Conservation (phyloP, 805 yeast species). For the Pichia thaimueangensis region DNA sequence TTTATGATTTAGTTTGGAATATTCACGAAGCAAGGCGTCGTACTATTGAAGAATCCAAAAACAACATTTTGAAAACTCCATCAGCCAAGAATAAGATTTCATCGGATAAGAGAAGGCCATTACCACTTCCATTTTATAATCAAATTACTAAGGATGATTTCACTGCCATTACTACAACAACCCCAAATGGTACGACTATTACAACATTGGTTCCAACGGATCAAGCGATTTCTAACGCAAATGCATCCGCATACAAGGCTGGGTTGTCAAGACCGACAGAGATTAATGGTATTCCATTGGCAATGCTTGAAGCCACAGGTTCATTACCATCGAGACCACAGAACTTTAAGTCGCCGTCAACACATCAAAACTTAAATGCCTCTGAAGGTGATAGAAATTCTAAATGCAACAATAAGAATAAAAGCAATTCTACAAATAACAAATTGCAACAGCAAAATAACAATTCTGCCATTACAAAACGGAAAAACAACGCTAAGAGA, state of each 20-base stretch:
- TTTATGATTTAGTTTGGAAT: slow-evolving; percentile 90
- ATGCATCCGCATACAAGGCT: slow-evolving; percentile 50
- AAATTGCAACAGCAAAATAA: too few species aligned
- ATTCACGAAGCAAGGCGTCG: slow-evolving; percentile 90
- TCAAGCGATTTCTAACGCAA: slow-evolving; percentile 60
- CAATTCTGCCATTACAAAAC: not conserved
- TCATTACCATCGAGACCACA: slow-evolving; percentile 33
- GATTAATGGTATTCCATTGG: slow-evolving; percentile 35
- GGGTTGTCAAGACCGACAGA: slow-evolving; percentile 43
- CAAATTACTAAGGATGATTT: slow-evolving; percentile 88
- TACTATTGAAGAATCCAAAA: slow-evolving; percentile 35
- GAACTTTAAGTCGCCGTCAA: not conserved
- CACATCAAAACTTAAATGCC: not conserved
- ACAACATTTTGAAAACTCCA: slow-evolving; percentile 15
- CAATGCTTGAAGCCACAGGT: slow-evolving; percentile 74
- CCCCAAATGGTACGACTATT: slow-evolving; percentile 88
- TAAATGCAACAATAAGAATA: not conserved
- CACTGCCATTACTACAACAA: slow-evolving; percentile 75
- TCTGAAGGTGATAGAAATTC: too few species aligned
- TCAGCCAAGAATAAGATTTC: slow-evolving; percentile 8
- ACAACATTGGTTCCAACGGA: slow-evolving; percentile 87
- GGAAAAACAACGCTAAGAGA: not conserved
- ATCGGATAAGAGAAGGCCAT: slow-evolving; percentile 31
- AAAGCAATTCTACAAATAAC: not conserved
- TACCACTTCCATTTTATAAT: slow-evolving; percentile 83